These are phyloP conservation scores for Pleurotus giganteus DNA, from an alignment of 768 basidiomycete species.

Conservation along the genomic window DNA sequence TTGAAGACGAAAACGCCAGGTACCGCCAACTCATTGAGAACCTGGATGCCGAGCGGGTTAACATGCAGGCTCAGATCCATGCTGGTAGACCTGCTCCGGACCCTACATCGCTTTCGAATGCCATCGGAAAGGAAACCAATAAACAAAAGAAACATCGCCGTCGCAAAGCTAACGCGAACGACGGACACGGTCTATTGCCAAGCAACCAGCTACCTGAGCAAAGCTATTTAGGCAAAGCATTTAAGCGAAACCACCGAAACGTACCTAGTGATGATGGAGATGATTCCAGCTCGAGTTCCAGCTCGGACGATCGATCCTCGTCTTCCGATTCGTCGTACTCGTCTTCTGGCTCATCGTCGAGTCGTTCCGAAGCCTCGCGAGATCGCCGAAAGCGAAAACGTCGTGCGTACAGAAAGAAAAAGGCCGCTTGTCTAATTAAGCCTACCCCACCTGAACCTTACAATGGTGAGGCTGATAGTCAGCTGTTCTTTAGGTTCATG, in stretches of 20 bases:
- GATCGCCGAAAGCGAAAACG: neutral
- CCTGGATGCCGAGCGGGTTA: neutral
- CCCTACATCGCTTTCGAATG: neutral
- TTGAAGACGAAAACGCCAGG: neutral
- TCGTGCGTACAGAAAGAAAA: neutral
- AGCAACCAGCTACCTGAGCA: neutral
- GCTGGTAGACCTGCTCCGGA: neutral
- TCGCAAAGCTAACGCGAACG: neutral
- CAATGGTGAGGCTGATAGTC: constrained; percentile 21
- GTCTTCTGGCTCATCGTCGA: neutral
- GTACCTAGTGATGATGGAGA: neutral
- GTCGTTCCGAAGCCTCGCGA: neutral
- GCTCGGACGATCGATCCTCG: no score
- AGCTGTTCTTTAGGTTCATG: constrained; percentile 24
- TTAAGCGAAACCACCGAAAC: neutral
- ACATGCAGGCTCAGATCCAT: neutral
- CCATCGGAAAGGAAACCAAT: neutral
- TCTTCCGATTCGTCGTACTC: no score
- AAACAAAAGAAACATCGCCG: neutral
- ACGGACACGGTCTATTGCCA: neutral
- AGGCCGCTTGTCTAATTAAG: constrained; percentile 14
- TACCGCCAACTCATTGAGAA: neutral
- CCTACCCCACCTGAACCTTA: constrained; percentile 23
- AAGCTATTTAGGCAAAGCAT: neutral
- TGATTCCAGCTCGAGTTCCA: neutral